Conservation (phyloP, 2,329 filamentous ascomycete genomes). For the Pseudogymnoascus sp. region DNA sequence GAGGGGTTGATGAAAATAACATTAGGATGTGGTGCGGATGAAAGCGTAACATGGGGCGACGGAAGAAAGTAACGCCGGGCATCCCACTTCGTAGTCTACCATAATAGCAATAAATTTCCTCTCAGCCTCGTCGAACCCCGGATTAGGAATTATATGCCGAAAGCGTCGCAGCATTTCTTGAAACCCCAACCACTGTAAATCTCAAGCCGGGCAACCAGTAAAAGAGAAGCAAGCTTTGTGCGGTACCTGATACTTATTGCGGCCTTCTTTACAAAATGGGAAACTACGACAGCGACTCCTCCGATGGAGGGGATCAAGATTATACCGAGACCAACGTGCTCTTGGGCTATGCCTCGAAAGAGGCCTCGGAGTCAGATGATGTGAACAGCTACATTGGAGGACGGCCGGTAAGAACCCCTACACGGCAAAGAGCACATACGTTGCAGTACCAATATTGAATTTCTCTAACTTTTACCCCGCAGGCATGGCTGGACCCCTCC, state of each 20-base stretch:
- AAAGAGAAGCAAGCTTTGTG: neutral
- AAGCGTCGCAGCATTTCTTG: neutral
- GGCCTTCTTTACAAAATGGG: conserved; percentile 46
- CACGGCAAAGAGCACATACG: neutral
- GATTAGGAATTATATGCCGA: conserved; percentile 2
- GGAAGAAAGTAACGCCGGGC: neutral
- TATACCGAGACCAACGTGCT: conserved; percentile 81
- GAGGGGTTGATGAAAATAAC: neutral
- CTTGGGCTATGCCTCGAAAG: conserved; percentile 78
- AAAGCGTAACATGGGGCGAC: neutral
- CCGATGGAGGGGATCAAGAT: conserved; percentile 56
- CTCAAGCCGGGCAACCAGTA: neutral
- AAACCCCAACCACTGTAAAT: neutral
- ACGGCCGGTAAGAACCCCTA: conserved; percentile 56
- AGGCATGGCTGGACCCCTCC: conserved; percentile 78
- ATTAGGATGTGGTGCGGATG: neutral
- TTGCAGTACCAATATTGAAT: conserved; percentile 2
- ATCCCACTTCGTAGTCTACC: neutral
- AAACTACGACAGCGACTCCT: conserved; percentile 81
- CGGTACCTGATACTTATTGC: neutral
- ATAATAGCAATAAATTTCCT: conserved; percentile 2
- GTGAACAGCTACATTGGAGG: conserved; percentile 83
- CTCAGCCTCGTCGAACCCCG: conserved; percentile 1
- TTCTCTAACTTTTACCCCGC: conserved; percentile 2
- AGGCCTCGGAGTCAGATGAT: conserved; percentile 58